Evolutionary conservation across 306 rosid species (phyloP), one percentile per base, ranked within the genome.

Genomic region (Leucaena leucocephala): DNA sequence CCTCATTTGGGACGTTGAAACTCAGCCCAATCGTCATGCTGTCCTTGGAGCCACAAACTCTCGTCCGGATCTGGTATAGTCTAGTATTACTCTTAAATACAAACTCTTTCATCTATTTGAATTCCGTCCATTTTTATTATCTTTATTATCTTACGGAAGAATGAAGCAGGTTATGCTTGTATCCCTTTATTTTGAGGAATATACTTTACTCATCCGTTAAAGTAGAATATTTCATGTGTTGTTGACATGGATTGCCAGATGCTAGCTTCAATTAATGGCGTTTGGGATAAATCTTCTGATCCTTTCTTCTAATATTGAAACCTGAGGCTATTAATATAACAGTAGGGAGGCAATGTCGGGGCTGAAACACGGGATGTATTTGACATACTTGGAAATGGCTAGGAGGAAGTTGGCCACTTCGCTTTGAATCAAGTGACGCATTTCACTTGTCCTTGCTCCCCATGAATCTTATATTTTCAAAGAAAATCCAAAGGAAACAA

Each of bases 11-110:
- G 99, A 96, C 82, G 94, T 96, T 75, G 99, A 96, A 82, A 87
- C 88, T 81, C 99, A 96, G 83, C 96, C 98, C 50, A 96, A 96
- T 46, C 98, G 99, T 43, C 99, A 96, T 82, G 98, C 98, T 71
- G 96, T 96, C 76, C 92, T 90, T 77, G 99, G 99, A 70, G 97
- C 99, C 79, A 77, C 97, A 55, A 90, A 87, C 79, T 96, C 99
- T 68, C 97, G 96, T 69, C 99, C 99, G 8, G 99, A 96, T 89
- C 85, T 96, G 99, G 99, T 96, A 86, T 65, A 48, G 35, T 68
- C 22, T 50, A 13, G 39, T 58, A 45, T 44, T 64, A 54, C 12
- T 78, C 15, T 54, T 59, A 36, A 21, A 22, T 36, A 21, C 3
- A 27, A 35, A 57, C 65, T 66, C 27, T 50, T 82, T 43, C 17